phyloP scores from a whole-genome alignment of 2,329 filamentous ascomycete genomes.

The Leptodontidium sp. region DNA sequence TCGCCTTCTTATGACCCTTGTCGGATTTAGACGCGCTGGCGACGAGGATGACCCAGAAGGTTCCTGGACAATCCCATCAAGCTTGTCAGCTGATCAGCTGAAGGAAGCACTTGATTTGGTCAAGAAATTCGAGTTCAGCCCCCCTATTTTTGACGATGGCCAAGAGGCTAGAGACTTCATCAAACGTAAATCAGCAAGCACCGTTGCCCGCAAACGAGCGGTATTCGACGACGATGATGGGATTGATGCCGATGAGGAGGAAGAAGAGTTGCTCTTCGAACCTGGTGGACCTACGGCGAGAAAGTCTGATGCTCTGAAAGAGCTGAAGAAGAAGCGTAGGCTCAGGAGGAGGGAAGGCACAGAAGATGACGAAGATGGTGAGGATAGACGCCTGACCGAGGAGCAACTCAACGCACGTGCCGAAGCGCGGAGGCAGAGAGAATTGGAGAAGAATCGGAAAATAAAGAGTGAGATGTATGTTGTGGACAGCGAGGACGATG shows the following conservation, averaged over 20 bases:
- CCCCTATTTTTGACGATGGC: slow-evolving; percentile 79
- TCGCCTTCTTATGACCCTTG: slow-evolving; percentile 81
- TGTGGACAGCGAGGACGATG: slow-evolving; percentile 85
- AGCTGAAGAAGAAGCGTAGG: slow-evolving; percentile 67
- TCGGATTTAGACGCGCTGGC: slow-evolving; percentile 70
- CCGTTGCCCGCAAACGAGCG: slow-evolving; percentile 61
- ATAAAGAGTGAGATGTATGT: slow-evolving; percentile 89
- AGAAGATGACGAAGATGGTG: slow-evolving; percentile 49
- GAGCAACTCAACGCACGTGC: slow-evolving; percentile 67
- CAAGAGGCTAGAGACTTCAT: slow-evolving; percentile 75
- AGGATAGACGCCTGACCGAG: slow-evolving; percentile 59
- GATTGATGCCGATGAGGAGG: slow-evolving; percentile 57
- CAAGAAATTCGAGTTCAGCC: slow-evolving; percentile 79
- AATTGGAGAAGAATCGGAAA: slow-evolving; percentile 78
- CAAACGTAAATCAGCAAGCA: slow-evolving; percentile 66
- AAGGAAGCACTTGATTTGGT: slow-evolving; percentile 76
- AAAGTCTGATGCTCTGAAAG: slow-evolving; percentile 56
- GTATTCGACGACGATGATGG: slow-evolving; percentile 76
- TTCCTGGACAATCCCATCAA: slow-evolving; percentile 78
- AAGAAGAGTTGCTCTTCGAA: slow-evolving; percentile 69
- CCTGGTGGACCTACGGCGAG: slow-evolving; percentile 70
- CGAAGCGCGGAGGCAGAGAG: slow-evolving; percentile 69
- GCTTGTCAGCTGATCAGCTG: slow-evolving; percentile 69
- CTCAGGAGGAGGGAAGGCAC: slow-evolving; percentile 46
- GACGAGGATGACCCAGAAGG: slow-evolving; percentile 74